Evolutionary conservation across 306 rosid genomes (phyloP).

Genomic region (Fragaria iinumae): DNA sequence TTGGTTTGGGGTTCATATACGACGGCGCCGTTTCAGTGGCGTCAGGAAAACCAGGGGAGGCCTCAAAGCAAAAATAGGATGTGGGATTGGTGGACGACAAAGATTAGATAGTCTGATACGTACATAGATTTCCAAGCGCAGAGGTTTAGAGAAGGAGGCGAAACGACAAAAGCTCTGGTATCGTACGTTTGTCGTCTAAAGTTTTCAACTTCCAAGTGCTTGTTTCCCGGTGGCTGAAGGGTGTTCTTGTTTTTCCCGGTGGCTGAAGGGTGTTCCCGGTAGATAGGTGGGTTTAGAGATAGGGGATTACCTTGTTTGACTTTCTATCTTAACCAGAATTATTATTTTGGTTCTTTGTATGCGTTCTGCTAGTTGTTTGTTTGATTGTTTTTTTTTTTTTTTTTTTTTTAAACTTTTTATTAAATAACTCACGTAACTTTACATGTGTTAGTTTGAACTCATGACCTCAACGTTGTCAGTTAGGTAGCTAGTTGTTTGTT

Average conservation of each 20-base stretch:
- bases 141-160: background rate
- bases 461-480: too few relatives aligned
- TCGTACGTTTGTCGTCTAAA: conserved; percentile 3
- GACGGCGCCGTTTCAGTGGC: conserved; percentile 26
- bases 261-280: too few relatives aligned
- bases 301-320: background rate
- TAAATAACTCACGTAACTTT: too few relatives aligned
- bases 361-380: background rate
- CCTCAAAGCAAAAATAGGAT: background rate
- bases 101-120: conserved; percentile 1
- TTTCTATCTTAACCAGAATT: background rate
- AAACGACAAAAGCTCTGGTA: background rate
- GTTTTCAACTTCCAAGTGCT: background rate
- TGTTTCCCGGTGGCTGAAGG: background rate
- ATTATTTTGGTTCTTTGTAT: background rate
- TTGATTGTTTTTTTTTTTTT: too few relatives aligned
- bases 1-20: background rate
- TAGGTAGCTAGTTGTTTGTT: too few relatives aligned
- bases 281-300: too few relatives aligned
- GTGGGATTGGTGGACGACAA: background rate
- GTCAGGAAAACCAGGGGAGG: background rate
- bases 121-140: background rate
- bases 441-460: too few relatives aligned
- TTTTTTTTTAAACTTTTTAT: too few relatives aligned
- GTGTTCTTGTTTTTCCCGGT: conserved; percentile 11